Evolutionary conservation across 1,284 basidiomycete species (phyloP), one percentile per base, ranked within the genome.

Genomic region (Tilletiaria anomala): DNA sequence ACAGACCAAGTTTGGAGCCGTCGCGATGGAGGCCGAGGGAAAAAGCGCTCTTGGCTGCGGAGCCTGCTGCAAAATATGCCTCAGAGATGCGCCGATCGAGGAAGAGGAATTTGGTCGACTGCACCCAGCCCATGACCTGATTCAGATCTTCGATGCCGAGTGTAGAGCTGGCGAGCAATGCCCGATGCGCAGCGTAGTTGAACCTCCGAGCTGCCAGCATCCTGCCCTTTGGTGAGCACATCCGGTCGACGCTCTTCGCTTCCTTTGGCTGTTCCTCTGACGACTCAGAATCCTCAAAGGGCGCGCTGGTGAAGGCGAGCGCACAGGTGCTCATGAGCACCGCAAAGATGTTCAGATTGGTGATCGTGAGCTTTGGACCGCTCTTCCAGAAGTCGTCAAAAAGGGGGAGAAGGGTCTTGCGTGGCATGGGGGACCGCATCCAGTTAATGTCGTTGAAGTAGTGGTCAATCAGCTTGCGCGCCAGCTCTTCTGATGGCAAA

Each of bases 11-110:
- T 32, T 47, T 46, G 16, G 52, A 44, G 11, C 58, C 60, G 26
- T 65, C 60, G 10, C 61, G 54, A 36, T 65, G 60, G n/a, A 65
- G 46, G 2, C 61, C 58, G 32, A 65, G 53, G 20, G 51, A 50
- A 39, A 53, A 53, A 12, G 56, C 53, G 19, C 53, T 45, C 11
- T 48, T 43, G 0, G 61, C 57, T 2, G 50, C 48, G 12, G 53
- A 52, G 12, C 50, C 53, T 11, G 48, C 47, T 8, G 41, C 23
- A 4, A 51, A 58, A 43, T 55, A 63, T 4, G 51, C 51, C 23
- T 58, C 56, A 11, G 42, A 43, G 20, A 61, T 57, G 15, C 56
- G 45, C 2, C 58, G 46, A 24, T 61, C 56, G 31, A 63, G 49
- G 6, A 61, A 31, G 17, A 56, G 49, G 37, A 59, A 63, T 19